These are phyloP conservation scores for Cutaneotrichosporon dermatis DNA, from an alignment of 1,284 basidiomycete genomes.

Conservation along the genomic window DNA sequence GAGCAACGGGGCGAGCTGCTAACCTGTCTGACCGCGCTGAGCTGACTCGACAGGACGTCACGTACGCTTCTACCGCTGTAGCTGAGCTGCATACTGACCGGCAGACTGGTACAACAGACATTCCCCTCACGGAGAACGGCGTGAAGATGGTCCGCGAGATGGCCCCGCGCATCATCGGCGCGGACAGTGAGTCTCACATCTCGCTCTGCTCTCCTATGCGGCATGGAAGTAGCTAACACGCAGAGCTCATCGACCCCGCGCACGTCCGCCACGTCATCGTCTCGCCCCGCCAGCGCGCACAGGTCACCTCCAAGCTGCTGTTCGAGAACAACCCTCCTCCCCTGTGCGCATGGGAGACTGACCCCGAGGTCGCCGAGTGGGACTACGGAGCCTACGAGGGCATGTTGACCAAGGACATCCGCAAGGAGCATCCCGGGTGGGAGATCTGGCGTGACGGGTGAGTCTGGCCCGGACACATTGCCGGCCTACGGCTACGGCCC, in stretches of 20 bases:
- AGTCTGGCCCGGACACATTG: constrained; percentile 20
- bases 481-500: too few species aligned
- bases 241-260: constrained; percentile 73
- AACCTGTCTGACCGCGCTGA: too few species aligned
- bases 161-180: constrained; percentile 64
- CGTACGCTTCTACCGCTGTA: constrained; percentile 50
- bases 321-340: constrained; percentile 39
- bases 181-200: constrained; percentile 60
- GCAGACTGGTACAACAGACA: constrained; percentile 81
- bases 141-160: constrained; percentile 65
- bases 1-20: not conserved
- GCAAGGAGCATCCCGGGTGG: constrained; percentile 64
- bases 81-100: constrained; percentile 2
- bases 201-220: too few species aligned
- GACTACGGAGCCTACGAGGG: constrained; percentile 90
- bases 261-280: constrained; percentile 73
- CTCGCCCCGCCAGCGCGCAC: constrained; percentile 78
- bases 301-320: constrained; percentile 73
- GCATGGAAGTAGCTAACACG: not conserved
- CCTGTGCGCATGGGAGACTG: constrained; percentile 34
- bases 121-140: constrained; percentile 78
- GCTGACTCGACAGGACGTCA: constrained; percentile 57
- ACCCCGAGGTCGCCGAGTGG: constrained; percentile 60
- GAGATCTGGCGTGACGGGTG: constrained; percentile 77
- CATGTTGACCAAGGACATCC: constrained; percentile 67